Conservation (phyloP, 2,329 filamentous ascomycete genomes). For the Phyllosticta paracitricarpa region DNA sequence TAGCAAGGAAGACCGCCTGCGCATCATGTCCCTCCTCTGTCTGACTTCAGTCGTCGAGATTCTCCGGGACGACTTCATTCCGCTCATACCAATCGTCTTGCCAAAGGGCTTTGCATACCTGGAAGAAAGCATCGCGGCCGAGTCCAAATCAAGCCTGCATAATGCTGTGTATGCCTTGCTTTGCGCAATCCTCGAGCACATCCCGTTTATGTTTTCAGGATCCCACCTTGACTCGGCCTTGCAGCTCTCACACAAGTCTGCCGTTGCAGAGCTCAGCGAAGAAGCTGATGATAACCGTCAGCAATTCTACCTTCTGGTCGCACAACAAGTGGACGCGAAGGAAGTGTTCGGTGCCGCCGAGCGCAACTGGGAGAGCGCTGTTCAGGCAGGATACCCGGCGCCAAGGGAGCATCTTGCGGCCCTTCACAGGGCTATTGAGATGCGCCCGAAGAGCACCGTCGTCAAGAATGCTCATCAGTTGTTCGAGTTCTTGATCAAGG, state of each 20-base stretch:
- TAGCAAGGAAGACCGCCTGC: conserved; percentile 60
- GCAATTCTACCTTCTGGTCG: conserved; percentile 63
- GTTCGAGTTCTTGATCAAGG: conserved; percentile 49
- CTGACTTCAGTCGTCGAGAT: conserved; percentile 84
- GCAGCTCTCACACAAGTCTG: conserved; percentile 61
- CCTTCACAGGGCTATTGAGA: conserved; percentile 61
- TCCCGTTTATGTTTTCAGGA: conserved; percentile 82
- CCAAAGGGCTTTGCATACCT: conserved; percentile 64
- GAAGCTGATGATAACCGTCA: conserved; percentile 55
- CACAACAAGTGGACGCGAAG: conserved; percentile 66
- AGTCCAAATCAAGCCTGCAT: conserved; percentile 54
- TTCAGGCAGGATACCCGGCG: conserved; percentile 51
- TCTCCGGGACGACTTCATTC: conserved; percentile 74
- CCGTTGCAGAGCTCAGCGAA: conserved; percentile 49
- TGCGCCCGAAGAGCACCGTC: conserved; percentile 68
- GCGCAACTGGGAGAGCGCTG: conserved; percentile 60
- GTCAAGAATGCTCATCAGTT: conserved; percentile 62
- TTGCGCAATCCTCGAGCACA: conserved; percentile 65
- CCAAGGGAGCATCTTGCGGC: conserved; percentile 59
- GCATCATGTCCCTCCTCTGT: conserved; percentile 77
- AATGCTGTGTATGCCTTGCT: conserved; percentile 76
- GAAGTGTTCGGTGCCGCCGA: conserved; percentile 65
- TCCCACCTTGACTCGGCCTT: conserved; percentile 64
- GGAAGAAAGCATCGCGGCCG: conserved; percentile 47
- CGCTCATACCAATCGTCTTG: conserved; percentile 67